These are phyloP conservation scores for Pyronema domesticum DNA, from an alignment of 495 filamentous ascomycete species.

Conservation along the genomic window DNA sequence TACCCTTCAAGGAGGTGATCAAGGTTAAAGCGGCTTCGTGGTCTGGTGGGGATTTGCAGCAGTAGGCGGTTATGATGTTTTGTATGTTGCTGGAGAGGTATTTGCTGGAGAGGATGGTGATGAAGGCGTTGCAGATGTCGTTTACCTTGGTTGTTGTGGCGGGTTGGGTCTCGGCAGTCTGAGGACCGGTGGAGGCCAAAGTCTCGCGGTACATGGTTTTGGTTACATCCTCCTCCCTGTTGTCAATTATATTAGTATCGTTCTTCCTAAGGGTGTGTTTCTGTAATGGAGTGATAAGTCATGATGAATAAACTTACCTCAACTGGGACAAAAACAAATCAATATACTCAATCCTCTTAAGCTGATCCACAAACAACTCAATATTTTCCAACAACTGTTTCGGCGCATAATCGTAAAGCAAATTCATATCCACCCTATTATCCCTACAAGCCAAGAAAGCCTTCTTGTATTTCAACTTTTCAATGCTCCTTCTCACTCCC, in stretches of 20 bases:
- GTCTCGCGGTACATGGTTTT: conserved; percentile 89
- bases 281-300: too few species aligned
- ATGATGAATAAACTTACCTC: conserved; percentile 36
- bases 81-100: conserved; percentile 56
- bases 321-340: conserved; percentile 84
- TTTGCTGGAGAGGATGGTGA: conserved; percentile 40
- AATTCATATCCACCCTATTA: conserved; percentile 94
- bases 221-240: conserved; percentile 81
- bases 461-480: conserved; percentile 56
- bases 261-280: background rate
- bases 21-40: conserved; percentile 70
- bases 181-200: conserved; percentile 24
- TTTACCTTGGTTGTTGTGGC: conserved; percentile 49
- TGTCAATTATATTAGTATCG: background rate
- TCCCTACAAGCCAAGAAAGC: conserved; percentile 78
- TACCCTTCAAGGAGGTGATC: conserved; percentile 52
- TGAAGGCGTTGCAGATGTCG: conserved; percentile 69
- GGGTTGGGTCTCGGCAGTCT: background rate
- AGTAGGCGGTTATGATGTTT: conserved; percentile 83
- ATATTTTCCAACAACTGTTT: conserved; percentile 64
- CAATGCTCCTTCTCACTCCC: conserved; percentile 64
- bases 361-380: conserved; percentile 62
- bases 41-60: conserved; percentile 81
- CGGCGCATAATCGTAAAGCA: conserved; percentile 82
- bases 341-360: conserved; percentile 67